Evolutionary conservation across 352 stramenopile species (phyloP), one percentile per base, ranked within the genome.

Genomic region (Thraustotheca clavata): DNA sequence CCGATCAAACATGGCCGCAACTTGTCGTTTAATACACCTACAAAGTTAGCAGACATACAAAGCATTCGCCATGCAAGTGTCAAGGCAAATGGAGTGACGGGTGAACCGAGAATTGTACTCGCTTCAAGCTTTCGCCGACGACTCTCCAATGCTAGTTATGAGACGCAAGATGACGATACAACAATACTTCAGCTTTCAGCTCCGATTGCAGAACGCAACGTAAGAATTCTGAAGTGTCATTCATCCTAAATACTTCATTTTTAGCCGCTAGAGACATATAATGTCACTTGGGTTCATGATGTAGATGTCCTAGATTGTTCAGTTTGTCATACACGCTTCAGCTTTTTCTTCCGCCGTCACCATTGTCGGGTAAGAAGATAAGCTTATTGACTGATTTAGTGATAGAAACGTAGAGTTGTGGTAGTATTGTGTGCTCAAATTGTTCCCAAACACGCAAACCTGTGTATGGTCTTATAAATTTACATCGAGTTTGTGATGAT

Each of bases 401-500:
- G 39, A 16, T 33, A 34, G 38, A 9, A 7, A 33, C 57, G 4
- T 54, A 65, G 57, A 65, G 57, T 32, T 65, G 57, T 32, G 57
- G 57, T 32, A 43, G 57, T 26, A 46, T 65, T 32, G 57, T 65
- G 20, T 65, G 57, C 57, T 43, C n/a, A 9, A 26, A 11, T 5
- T 65, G 57, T 33, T 26, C 36, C 26, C 32, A 65, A 35, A 41
- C 57, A 4, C 46, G 47, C 18, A 40, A 46, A 5, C 27, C 46
- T 9, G 57, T 65, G 38, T 65, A 55, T 20, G 57, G 57, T 18
- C 31, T 65, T 27, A 26, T 65, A 1, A 20, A 43, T 46, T 16
- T 38, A 18, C 57, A 65, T 33, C 57, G 57, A 27, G 57, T 65
- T 5, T 65, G 57, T 33, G 57, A 65, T 46, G 11, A 43, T 29